Base-by-base conservation (phyloP, 345 rosid genomes). In the Lagerstroemia speciosa region DNA sequence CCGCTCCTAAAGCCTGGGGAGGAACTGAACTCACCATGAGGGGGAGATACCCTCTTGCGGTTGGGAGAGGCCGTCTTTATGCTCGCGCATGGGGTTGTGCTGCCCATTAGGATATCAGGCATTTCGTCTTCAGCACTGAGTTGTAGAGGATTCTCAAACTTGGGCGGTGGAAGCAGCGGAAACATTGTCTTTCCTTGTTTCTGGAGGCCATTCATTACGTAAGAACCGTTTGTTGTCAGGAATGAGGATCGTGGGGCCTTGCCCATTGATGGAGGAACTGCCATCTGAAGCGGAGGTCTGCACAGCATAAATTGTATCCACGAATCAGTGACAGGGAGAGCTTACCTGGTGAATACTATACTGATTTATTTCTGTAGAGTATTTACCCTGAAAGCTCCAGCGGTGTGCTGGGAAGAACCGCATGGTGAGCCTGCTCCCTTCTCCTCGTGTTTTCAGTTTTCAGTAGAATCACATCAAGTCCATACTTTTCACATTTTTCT, bases 11-110 rank as follows among this genome's bases (percentile, higher is more conserved):
- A 84, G 60, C 84, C 83, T 1, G 92, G 87, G 60, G 87, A 83
- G 38, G 88, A 81, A 24, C 92, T 88, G 8, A 85, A 74, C 73
- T 80, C 80, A 3, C 67, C 62, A 27, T 87, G 84, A 33, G 97
- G 98, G 27, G 96, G 97, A 78, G 98, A 92, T 64, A 95, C 87
- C 85, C 99, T 90, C 87, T 92, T 95, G 76, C 92, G 79, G 80
- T 92, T 95, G 41, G 99, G 99, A 68, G 98, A 92, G 43, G 78
- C 72, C 22, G 85, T 80, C 80, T 88, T 95, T 65, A 84, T 65
- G 64, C 75, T 82, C 4, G 82, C 48, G 22, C 57, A 70, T 5
- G 97, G 91, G 33, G 92, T 69, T 64, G 62, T 46, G 73, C 73
- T 78, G 68, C 76, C 83, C 64, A 62, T 77, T 5, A 94, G 89